Percentiles rank a stretch among this genome's conserved stretches.
Conservation (phyloP, 2,329 filamentous ascomycete genomes). For the Myriosclerotinia curreyana region DNA sequence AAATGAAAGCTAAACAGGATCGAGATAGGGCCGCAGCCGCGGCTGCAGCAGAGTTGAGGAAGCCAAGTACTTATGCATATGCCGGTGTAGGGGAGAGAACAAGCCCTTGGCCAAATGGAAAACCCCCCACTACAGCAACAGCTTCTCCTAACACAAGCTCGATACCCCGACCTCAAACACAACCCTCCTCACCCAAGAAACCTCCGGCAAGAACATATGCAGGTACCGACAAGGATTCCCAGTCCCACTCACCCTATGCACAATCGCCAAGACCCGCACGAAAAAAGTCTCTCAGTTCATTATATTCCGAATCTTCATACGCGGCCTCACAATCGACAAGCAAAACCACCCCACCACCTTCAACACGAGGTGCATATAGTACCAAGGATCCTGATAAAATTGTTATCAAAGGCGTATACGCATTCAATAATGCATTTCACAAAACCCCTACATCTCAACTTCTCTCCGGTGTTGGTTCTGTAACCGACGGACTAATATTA, state of each 20-base stretch:
- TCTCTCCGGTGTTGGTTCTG: conserved; percentile 75
- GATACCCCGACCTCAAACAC: conserved; percentile 41
- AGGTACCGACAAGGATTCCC: conserved; percentile 58
- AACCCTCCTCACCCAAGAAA: conserved; percentile 43
- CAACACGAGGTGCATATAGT: conserved; percentile 72
- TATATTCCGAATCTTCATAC: conserved; percentile 83
- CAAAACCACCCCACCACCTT: conserved; percentile 78
- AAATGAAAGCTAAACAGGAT: no score
- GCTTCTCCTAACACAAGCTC: conserved; percentile 30
- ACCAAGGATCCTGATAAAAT: conserved; percentile 96
- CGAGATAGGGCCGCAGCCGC: conserved; percentile 15
- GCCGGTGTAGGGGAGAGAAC: conserved; percentile 65
- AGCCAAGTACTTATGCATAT: conserved; percentile 54
- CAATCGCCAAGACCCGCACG: conserved; percentile 53
- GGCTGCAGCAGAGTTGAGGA: conserved; percentile 34
- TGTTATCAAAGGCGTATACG: conserved; percentile 87
- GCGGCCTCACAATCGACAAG: conserved; percentile 80
- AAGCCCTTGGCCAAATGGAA: conserved; percentile 66
- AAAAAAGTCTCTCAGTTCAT: conserved; percentile 64
- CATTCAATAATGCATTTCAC: conserved; percentile 85
- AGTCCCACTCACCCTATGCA: conserved; percentile 78
- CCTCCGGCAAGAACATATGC: conserved; percentile 56
- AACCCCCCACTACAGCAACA: conserved; percentile 44
- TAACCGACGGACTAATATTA: conserved; percentile 89
- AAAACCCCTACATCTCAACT: conserved; percentile 90